Conservation (phyloP, 352 stramenopile species). For the Phytopythium oedochilum region DNA sequence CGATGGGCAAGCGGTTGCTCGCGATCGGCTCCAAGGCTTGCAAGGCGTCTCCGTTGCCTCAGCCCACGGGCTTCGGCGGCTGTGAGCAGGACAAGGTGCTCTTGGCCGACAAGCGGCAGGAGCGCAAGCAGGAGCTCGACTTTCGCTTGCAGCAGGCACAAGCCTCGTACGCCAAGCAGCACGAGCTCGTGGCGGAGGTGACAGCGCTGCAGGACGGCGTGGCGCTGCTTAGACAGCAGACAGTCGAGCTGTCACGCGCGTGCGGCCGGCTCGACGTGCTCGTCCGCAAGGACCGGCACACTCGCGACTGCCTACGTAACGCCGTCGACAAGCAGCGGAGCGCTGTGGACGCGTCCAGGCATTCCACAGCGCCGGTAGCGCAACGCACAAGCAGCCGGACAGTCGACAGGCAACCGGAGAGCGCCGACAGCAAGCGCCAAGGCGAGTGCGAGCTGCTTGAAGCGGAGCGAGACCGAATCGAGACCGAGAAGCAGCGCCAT, state of each 20-base stretch:
- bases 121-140: conserved; percentile 46
- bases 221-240: conserved; percentile 26
- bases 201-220: conserved; percentile 42
- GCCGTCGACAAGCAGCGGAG: conserved; percentile 5
- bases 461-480: conserved; percentile 26
- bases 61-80: neutral
- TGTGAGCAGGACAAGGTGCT: conserved; percentile 42
- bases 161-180: conserved; percentile 53
- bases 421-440: conserved; percentile 10
- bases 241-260: conserved; percentile 30
- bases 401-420: conserved; percentile 6
- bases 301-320: conserved; percentile 38
- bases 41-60: neutral
- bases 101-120: conserved; percentile 32
- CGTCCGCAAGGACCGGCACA: conserved; percentile 56
- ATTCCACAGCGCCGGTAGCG: neutral
- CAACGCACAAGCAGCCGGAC: conserved; percentile 2
- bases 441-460: conserved; percentile 40
- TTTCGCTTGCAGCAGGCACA: conserved; percentile 55
- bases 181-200: conserved; percentile 44
- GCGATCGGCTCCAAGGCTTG: conserved; percentile 20
- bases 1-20: conserved; percentile 41
- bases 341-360: neutral
- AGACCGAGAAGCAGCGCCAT: conserved; percentile 26
- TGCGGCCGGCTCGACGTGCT: conserved; percentile 38